phyloP scores from a whole-genome alignment of 2,329 filamentous ascomycete species.

The Exophiala oligosperma region DNA sequence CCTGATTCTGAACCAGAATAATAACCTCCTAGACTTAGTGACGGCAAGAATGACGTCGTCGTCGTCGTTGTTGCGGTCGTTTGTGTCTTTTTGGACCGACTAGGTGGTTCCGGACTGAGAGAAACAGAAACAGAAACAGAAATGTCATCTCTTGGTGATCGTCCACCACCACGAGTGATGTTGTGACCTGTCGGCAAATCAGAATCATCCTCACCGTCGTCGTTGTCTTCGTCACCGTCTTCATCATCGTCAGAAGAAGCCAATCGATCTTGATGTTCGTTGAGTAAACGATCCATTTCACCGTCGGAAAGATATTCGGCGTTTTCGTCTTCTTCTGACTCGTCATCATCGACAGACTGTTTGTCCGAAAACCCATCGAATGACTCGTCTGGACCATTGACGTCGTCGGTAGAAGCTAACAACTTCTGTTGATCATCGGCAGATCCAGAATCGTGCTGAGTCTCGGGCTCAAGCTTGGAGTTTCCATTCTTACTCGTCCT shows the following conservation, averaged over 20 bases:
- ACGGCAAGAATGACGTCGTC: constrained; percentile 59
- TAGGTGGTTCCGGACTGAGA: constrained; percentile 1
- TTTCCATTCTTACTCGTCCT: constrained; percentile 16
- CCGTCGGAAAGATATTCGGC: background rate
- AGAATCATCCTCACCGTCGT: constrained; percentile 1
- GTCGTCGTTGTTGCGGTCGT: background rate
- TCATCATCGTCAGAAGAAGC: constrained; percentile 17
- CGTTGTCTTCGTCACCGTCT: too few species aligned
- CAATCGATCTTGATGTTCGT: constrained; percentile 8
- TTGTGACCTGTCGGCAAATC: background rate
- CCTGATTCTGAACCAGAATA: constrained; percentile 62
- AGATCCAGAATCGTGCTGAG: too few species aligned
- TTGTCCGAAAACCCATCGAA: constrained; percentile 30
- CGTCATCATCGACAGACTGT: background rate
- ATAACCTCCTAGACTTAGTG: constrained; percentile 62
- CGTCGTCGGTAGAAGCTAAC: constrained; percentile 17
- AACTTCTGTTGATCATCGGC: too few species aligned
- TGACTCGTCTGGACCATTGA: background rate
- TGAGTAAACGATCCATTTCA: constrained; percentile 10
- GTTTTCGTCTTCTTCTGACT: too few species aligned
- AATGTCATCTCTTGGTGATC: background rate
- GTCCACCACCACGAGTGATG: background rate
- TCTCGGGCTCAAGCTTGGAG: background rate
- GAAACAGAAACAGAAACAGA: constrained; percentile 19
- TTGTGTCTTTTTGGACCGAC: background rate